These are phyloP conservation scores for Scutellaria minor DNA, from an alignment of 257 asterid species.

Conservation along the genomic window DNA sequence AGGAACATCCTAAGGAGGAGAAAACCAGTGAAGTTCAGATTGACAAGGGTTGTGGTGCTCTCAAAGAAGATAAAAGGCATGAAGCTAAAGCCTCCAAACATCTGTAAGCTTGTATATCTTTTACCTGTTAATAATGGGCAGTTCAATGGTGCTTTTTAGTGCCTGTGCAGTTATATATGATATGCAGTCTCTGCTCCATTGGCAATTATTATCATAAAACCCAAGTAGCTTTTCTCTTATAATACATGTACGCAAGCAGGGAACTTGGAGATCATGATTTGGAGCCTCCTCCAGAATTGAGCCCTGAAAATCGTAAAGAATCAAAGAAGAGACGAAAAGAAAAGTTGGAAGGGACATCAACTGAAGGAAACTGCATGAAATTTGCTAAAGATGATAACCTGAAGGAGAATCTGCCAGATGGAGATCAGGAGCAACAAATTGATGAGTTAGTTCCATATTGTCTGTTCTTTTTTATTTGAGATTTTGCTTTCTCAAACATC, in stretches of 20 bases:
- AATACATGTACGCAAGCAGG: constrained; percentile 41
- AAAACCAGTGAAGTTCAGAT: constrained; percentile 40
- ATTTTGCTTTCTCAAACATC: constrained; percentile 16
- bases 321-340: constrained; percentile 67
- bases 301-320: constrained; percentile 43
- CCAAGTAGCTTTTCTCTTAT: constrained; percentile 22
- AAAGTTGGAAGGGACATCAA: constrained; percentile 38
- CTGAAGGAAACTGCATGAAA: constrained; percentile 34
- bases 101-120: constrained; percentile 45
- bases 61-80: constrained; percentile 40
- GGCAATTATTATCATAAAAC: not conserved
- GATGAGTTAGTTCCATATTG: constrained; percentile 52
- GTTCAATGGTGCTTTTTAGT: constrained; percentile 12
- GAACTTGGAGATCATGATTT: constrained; percentile 32
- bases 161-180: not conserved
- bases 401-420: constrained; percentile 41
- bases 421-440: constrained; percentile 41
- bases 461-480: constrained; percentile 21
- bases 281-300: constrained; percentile 39
- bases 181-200: not conserved
- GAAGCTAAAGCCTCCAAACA: constrained; percentile 41
- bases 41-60: constrained; percentile 26
- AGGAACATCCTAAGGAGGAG: constrained; percentile 44
- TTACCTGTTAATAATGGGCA: constrained; percentile 22
- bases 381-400: constrained; percentile 34